Conservation (phyloP, 805 yeast genomes). For the Starmerella scarabaei region DNA sequence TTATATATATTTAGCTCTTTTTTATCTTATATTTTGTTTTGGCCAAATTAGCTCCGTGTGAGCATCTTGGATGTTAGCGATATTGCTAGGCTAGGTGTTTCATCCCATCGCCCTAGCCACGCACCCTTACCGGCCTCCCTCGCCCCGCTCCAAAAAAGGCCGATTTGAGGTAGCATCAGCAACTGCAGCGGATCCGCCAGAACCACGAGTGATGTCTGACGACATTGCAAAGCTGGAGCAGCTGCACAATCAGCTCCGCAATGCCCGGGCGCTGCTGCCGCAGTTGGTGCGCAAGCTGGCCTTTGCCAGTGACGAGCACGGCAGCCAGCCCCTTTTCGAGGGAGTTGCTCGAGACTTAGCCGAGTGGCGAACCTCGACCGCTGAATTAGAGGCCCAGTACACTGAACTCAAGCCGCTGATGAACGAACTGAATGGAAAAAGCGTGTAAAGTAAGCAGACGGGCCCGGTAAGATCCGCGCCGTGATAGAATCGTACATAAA, state of each 20-base stretch:
- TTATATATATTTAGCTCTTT: not conserved
- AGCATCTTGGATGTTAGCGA: no score
- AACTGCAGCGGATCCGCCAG: no score
- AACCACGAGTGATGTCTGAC: conserved; percentile 6
- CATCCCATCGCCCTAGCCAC: no score
- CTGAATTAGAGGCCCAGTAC: conserved; percentile 9
- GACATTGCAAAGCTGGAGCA: conserved; percentile 13
- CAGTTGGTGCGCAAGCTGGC: conserved; percentile 17
- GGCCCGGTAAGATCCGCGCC: no score
- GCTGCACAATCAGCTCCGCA: conserved; percentile 15
- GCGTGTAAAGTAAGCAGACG: no score
- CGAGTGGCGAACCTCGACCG: conserved; percentile 13
- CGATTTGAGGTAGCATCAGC: no score
- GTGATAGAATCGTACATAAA: no score
- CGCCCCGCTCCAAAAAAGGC: no score
- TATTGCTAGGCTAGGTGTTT: no score
- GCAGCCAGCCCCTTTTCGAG: conserved; percentile 15
- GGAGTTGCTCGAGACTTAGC: conserved; percentile 16
- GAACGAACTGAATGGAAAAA: conserved; percentile 3
- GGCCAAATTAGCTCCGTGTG: no score
- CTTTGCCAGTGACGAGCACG: conserved; percentile 12
- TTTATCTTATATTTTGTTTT: no score
- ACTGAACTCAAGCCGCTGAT: conserved; percentile 13
- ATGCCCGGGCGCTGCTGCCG: conserved; percentile 18
- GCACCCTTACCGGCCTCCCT: no score